Evolutionary conservation across 2,329 filamentous ascomycete genomes (phyloP).

Genomic region (Ophiocordyceps robertsii): DNA sequence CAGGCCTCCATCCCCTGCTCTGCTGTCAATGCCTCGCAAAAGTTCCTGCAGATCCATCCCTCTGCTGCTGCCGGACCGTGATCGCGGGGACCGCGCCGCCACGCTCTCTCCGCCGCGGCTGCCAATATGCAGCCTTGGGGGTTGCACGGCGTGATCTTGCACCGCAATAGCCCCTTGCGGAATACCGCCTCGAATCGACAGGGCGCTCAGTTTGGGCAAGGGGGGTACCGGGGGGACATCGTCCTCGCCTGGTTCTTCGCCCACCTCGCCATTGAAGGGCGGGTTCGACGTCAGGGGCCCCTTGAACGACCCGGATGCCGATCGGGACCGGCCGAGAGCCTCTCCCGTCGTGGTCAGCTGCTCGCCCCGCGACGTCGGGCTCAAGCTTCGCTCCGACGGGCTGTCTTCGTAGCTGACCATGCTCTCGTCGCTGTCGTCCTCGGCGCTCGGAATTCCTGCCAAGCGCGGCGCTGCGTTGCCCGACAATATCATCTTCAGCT

Average conservation of each 20-base stretch:
- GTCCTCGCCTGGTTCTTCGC: constrained; percentile 18
- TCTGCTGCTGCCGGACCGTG: constrained; percentile 17
- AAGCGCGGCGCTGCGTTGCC: constrained; percentile 31
- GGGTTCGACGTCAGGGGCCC: constrained; percentile 32
- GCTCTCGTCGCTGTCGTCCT: constrained; percentile 49
- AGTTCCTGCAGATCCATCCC: constrained; percentile 34
- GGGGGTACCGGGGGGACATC: constrained; percentile 43
- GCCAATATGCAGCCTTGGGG: constrained; percentile 23
- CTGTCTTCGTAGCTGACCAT: constrained; percentile 58
- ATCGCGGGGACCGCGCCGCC: constrained; percentile 18
- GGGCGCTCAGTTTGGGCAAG: constrained; percentile 26
- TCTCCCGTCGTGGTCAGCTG: constrained; percentile 16
- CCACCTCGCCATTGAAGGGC: constrained; percentile 15
- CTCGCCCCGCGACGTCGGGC: constrained; percentile 22
- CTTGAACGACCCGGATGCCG: constrained; percentile 21
- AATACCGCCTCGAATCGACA: constrained; percentile 15
- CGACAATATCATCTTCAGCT: constrained; percentile 47
- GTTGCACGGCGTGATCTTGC: constrained; percentile 18
- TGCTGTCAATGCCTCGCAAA: constrained; percentile 36
- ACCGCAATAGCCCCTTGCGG: constrained; percentile 14
- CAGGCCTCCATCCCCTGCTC: constrained; percentile 29
- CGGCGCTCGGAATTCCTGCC: constrained; percentile 20
- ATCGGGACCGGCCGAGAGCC: constrained; percentile 10
- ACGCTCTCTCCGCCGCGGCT: constrained; percentile 28
- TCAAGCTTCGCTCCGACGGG: constrained; percentile 53